Evolutionary conservation across 1,139 yeast species (phyloP), one percentile per base, ranked within the genome.

Genomic region (Nakaseomyces kungkrabaensis): DNA sequence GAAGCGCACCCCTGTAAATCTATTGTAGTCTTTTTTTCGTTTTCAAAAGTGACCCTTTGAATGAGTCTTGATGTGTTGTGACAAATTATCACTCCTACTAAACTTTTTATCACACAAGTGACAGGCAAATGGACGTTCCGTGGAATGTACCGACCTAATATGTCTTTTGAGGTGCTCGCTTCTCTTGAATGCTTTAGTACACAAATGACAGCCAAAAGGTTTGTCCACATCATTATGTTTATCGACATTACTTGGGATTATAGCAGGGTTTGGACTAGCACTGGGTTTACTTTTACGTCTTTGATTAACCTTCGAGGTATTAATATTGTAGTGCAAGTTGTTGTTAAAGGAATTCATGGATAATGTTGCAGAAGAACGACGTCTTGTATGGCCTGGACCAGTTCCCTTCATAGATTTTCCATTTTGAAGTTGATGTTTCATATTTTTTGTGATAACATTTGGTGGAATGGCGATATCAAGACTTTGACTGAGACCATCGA

Each of bases 151-250:
- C 1, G 88, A 81, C 54, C 92, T 71, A 62, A 81, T 76, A 62
- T 85, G 95, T 51, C 95, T 73, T 63, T 83, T 84, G 57, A 85
- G 71, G 65, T 85, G 95, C 62, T 85, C 95, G 59, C 82, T 85
- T 53, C 95, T 75, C 60, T 83, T 78, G 70, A 85, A 85, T 38
- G 66, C 59, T 53, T 68, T 69, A 27, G 59, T 52, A 54, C 74
- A 71, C 9, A 61, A 56, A 9, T 58, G 56, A 51, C 75, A 71
- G 46, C 63, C 62, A 59, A 69, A 70, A 17, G 72, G 72, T 54
- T 70, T 70, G 26, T 66, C 68, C 31, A 24, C 24, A 25, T 27
- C 42, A 37, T 27, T 45, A 25, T 41, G 33, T 13, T 29, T 41
- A 11, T 41, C 44, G 25, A 41, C 25, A 41, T 41, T 41, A 26